A percentile compares a stretch with the other conserved stretches of the same genome.
Evolutionary conservation across 352 stramenopile species (phyloP).

Genomic region (Pseudoperonospora humuli): DNA sequence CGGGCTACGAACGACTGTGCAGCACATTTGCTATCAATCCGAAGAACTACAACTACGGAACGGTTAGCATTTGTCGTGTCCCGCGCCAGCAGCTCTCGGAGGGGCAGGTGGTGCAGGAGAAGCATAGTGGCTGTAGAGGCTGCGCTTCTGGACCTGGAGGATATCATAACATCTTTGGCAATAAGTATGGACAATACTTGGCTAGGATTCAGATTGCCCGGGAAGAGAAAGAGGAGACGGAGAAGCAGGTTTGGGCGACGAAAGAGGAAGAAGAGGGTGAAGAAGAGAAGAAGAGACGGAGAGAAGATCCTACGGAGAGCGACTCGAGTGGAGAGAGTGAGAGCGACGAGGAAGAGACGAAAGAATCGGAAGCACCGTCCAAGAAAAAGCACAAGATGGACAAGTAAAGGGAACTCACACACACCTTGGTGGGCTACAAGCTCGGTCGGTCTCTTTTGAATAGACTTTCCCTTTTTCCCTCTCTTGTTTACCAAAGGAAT

Average conservation of each 20-base stretch:
- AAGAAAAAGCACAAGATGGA: conserved; percentile 23
- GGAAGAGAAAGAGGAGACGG: conserved; percentile 41
- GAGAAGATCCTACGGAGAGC: conserved; percentile 11
- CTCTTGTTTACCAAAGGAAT: conserved; percentile 25
- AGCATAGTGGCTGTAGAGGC: conserved; percentile 94
- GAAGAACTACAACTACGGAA: conserved; percentile 99
- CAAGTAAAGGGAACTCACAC: conserved; percentile 1
- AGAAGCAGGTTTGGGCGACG: conserved; percentile 40
- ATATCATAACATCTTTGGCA: conserved; percentile 98
- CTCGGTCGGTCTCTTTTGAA: background rate
- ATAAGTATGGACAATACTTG: conserved; percentile 99
- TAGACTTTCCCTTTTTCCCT: conserved; percentile 2
- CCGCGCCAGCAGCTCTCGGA: conserved; percentile 90
- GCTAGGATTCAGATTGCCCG: conserved; percentile 93
- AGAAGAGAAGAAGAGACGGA: conserved; percentile 29
- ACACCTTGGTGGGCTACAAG: background rate
- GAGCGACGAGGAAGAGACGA: conserved; percentile 28
- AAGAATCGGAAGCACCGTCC: conserved; percentile 12
- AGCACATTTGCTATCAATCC: conserved; percentile 98
- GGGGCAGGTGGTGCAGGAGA: conserved; percentile 84
- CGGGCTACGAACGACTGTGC: conserved; percentile 97
- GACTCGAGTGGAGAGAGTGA: conserved; percentile 24
- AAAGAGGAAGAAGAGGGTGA: conserved; percentile 42
- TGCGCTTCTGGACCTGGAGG: conserved; percentile 92
- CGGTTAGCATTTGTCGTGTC: conserved; percentile 96